These are phyloP conservation scores for Centrapalus pauciflorus DNA, from an alignment of 129 eudicot species.

Conservation along the genomic window DNA sequence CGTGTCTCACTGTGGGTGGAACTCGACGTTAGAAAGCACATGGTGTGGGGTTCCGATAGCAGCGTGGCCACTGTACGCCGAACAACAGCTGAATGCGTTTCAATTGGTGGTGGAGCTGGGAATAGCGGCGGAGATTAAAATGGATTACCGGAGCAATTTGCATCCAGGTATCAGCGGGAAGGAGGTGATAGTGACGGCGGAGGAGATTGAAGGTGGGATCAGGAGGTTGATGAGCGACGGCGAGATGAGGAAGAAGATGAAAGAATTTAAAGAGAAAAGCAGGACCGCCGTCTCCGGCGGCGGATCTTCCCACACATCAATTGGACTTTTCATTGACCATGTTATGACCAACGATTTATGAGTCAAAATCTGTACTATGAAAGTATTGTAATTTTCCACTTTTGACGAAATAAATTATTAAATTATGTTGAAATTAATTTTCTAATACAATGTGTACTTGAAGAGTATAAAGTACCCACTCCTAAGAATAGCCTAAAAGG, in stretches of 20 bases:
- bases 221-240: slow-evolving; percentile 6
- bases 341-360: too few species aligned
- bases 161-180: not conserved
- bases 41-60: slow-evolving; percentile 58
- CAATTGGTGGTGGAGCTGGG: slow-evolving; percentile 28
- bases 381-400: too few species aligned
- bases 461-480: too few species aligned
- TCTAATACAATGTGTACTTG: too few species aligned
- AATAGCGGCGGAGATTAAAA: slow-evolving; percentile 23
- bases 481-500: too few species aligned
- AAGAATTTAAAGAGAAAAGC: slow-evolving; percentile 31
- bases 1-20: slow-evolving; percentile 61
- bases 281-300: slow-evolving; percentile 19
- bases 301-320: slow-evolving; percentile 26
- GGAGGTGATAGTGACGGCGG: slow-evolving; percentile 13
- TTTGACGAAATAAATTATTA: too few species aligned
- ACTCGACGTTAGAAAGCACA: slow-evolving; percentile 48
- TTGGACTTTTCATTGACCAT: slow-evolving; percentile 13
- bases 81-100: slow-evolving; percentile 42
- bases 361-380: too few species aligned
- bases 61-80: slow-evolving; percentile 49
- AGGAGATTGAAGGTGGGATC: slow-evolving; percentile 20
- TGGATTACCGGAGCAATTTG: not conserved
- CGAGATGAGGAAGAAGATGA: slow-evolving; percentile 21
- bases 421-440: too few species aligned